A percentile compares a stretch with the other conserved stretches of the same genome.
These are phyloP conservation scores for Backusella liffmaniae DNA, from an alignment of 192 early-diverging fungal species.

Conservation along the genomic window DNA sequence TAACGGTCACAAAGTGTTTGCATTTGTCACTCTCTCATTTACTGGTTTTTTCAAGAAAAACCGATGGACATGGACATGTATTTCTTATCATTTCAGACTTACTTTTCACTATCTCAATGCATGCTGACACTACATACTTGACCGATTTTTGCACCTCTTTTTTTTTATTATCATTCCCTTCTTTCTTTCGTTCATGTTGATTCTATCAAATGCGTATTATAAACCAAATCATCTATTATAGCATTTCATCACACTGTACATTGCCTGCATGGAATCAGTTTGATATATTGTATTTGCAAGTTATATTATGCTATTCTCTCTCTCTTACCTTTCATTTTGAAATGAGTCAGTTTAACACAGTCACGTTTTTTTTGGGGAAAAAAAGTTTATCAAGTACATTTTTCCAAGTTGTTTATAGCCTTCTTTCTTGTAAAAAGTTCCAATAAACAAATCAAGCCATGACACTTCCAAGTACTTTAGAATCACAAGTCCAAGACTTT, in stretches of 20 bases:
- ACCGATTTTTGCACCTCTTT: no score
- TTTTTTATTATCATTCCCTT: background rate
- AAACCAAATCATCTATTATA: no score
- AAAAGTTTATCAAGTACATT: no score
- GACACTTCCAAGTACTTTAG: constrained; percentile 20
- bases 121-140: no score
- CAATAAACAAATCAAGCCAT: background rate
- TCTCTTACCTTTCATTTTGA: no score
- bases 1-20: background rate
- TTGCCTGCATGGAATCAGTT: no score
- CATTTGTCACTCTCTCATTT: background rate
- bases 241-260: no score
- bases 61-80: background rate
- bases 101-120: no score
- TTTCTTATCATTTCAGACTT: no score
- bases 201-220: background rate
- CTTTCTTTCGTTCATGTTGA: background rate
- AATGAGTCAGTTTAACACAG: background rate
- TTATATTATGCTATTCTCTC: no score
- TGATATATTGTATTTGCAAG: no score
- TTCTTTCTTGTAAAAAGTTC: background rate
- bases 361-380: background rate
- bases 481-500: constrained; percentile 41
- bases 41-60: no score
- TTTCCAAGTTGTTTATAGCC: background rate